phyloP scores from a whole-genome alignment of 805 yeast genomes.

The Candida nitratophila region DNA sequence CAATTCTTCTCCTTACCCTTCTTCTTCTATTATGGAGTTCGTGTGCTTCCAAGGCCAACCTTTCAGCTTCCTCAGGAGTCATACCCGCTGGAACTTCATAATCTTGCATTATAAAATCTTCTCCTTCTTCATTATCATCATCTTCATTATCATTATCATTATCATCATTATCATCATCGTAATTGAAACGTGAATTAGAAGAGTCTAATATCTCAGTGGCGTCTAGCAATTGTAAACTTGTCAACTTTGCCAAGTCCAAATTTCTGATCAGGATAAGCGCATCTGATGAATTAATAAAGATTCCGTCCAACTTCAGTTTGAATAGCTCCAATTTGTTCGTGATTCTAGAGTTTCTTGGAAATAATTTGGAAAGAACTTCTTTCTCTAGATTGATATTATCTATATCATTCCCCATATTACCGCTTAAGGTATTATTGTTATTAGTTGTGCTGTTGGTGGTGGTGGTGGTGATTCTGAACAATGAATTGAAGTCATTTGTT shows the following conservation, averaged over 20 bases:
- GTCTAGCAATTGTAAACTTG: conserved; percentile 11
- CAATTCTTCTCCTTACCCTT: not conserved
- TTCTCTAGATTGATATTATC: not conserved
- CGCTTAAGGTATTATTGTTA: not conserved
- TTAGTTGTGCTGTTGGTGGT: not conserved
- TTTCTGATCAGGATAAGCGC: conserved; percentile 4
- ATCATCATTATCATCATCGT: too few relatives aligned
- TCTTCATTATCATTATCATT: too few relatives aligned
- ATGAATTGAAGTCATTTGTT: conserved; percentile 4
- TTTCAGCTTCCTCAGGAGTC: conserved; percentile 9
- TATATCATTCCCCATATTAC: too few relatives aligned
- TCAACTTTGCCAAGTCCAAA: conserved; percentile 11
- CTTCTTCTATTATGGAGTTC: not conserved
- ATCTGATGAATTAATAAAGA: conserved; percentile 10
- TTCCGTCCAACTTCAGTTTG: conserved; percentile 11
- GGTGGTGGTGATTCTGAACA: conserved; percentile 4
- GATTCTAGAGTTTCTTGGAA: not conserved
- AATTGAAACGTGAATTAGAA: too few relatives aligned
- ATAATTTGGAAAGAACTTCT: not conserved
- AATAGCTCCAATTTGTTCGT: conserved; percentile 6
- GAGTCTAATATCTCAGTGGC: conserved; percentile 10
- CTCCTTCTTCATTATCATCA: too few relatives aligned
- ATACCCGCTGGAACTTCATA: conserved; percentile 8
- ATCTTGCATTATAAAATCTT: conserved; percentile 2
- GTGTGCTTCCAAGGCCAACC: conserved; percentile 4